These are phyloP conservation scores for Hypoxylon trugodes DNA, from an alignment of 495 filamentous ascomycete genomes.

Conservation along the genomic window DNA sequence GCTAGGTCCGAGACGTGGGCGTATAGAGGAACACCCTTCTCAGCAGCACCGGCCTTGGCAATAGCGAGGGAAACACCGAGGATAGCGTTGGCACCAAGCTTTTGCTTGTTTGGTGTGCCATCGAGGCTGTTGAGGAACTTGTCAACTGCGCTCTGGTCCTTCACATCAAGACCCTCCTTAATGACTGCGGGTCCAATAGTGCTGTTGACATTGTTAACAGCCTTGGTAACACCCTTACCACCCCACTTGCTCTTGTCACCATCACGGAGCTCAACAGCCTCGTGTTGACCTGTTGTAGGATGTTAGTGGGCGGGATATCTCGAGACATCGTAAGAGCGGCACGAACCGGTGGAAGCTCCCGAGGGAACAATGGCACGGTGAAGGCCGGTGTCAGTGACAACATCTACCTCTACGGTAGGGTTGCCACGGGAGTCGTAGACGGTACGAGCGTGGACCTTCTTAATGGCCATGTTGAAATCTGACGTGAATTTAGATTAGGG, in stretches of 20 bases:
- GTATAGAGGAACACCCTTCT: slow-evolving; percentile 98
- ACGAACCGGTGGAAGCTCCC: slow-evolving; percentile 93
- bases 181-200: slow-evolving; percentile 91
- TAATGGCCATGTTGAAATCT: slow-evolving; percentile 81
- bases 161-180: slow-evolving; percentile 92
- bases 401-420: slow-evolving; percentile 91
- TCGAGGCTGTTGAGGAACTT: slow-evolving; percentile 96
- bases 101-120: slow-evolving; percentile 95
- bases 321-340: slow-evolving; percentile 9
- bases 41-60: slow-evolving; percentile 97
- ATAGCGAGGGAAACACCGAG: slow-evolving; percentile 95
- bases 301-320: slow-evolving; percentile 30
- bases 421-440: slow-evolving; percentile 99
- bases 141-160: slow-evolving; percentile 94
- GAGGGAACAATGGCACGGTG: slow-evolving; percentile 99
- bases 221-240: slow-evolving; percentile 96
- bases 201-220: slow-evolving; percentile 95
- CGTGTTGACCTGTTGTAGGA: slow-evolving; percentile 79
- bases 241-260: slow-evolving; percentile 97
- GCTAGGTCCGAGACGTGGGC: slow-evolving; percentile 98
- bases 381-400: slow-evolving; percentile 94
- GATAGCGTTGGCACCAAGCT: slow-evolving; percentile 98
- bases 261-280: slow-evolving; percentile 98
- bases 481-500: slow-evolving; percentile 11
- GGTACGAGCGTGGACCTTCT: slow-evolving; percentile 97